Percentiles rank a stretch among this genome's conserved stretches.
Conservation (phyloP, 805 yeast species). For the Starmerella gropengiesseri region DNA sequence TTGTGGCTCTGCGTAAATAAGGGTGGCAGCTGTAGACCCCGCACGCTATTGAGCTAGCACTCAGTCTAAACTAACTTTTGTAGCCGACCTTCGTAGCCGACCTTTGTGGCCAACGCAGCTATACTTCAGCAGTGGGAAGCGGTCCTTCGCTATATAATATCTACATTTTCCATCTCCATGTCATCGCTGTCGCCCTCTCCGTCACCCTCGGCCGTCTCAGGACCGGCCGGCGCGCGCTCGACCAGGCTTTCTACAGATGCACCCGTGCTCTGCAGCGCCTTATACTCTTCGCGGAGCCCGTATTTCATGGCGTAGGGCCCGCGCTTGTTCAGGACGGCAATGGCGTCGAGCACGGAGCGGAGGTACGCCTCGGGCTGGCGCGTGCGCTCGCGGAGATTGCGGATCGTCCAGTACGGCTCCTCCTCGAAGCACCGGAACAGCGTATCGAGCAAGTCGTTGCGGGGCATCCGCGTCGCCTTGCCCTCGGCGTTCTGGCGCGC, state of each 20-base stretch:
- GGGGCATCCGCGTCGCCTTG: constrained; percentile 87
- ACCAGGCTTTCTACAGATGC: constrained; percentile 24
- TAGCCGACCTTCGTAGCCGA: no score
- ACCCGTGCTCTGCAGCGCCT: constrained; percentile 35
- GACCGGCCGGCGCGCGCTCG: constrained; percentile 24
- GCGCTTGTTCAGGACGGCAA: constrained; percentile 79
- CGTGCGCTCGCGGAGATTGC: constrained; percentile 86
- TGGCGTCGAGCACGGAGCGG: constrained; percentile 79
- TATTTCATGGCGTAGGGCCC: constrained; percentile 95
- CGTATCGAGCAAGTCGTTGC: constrained; percentile 78
- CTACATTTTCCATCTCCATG: constrained; percentile 55
- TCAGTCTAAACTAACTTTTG: no score
- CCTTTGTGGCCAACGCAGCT: no score
- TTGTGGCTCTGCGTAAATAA: no score
- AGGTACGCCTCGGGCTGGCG: constrained; percentile 85
- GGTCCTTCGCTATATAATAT: constrained; percentile 1
- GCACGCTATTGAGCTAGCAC: no score
- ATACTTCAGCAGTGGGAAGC: no score
- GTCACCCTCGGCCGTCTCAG: constrained; percentile 30
- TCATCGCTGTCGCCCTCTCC: constrained; percentile 58
- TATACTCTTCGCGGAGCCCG: constrained; percentile 81
- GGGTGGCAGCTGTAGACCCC: no score
- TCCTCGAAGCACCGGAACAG: constrained; percentile 85
- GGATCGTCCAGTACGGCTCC: constrained; percentile 92
- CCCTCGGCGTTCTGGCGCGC: constrained; percentile 49